Percentiles rank a stretch among this genome's conserved stretches.
These are phyloP conservation scores for Penicillium riverlandense DNA, from an alignment of 495 filamentous ascomycete genomes.

Conservation along the genomic window DNA sequence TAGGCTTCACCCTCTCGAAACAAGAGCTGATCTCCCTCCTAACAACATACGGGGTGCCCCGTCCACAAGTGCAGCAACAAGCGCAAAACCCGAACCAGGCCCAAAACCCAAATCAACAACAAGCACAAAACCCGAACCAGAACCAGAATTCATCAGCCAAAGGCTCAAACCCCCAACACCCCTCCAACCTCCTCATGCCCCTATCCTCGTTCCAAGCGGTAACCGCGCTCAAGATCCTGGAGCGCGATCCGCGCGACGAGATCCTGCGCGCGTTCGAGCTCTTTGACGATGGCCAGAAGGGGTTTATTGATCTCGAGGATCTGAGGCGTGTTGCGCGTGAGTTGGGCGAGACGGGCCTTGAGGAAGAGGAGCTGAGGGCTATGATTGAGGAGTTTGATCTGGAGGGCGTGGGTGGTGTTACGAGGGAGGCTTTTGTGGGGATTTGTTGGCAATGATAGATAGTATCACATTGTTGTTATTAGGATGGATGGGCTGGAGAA, in stretches of 20 bases:
- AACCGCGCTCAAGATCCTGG: conserved; percentile 70
- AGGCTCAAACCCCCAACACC: conserved; percentile 34
- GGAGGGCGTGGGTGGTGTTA: conserved; percentile 83
- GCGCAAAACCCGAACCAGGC: conserved; percentile 4
- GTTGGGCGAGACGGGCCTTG: conserved; percentile 77
- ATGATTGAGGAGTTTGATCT: conserved; percentile 99
- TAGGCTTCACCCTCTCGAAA: conserved; percentile 87
- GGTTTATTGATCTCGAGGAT: conserved; percentile 80
- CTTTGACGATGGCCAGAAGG: conserved; percentile 76
- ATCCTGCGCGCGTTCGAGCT: conserved; percentile 85
- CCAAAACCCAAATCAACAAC: conserved; percentile 18
- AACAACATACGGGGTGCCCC: conserved; percentile 61
- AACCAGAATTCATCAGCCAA: not conserved
- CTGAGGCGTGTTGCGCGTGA: conserved; percentile 81
- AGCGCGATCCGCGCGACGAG: conserved; percentile 83
- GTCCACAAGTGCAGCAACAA: conserved; percentile 41
- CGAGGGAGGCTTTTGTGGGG: conserved; percentile 79
- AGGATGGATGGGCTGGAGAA: no score
- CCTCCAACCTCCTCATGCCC: conserved; percentile 58
- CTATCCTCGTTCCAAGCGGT: conserved; percentile 69
- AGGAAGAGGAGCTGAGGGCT: conserved; percentile 84
- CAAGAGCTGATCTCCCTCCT: conserved; percentile 71
- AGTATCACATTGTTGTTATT: no score
- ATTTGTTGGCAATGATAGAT: conserved; percentile 55
- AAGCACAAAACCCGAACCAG: conserved; percentile 10